Evolutionary conservation across 352 stramenopile species (phyloP).

Genomic region (Ophiocytium majus): DNA sequence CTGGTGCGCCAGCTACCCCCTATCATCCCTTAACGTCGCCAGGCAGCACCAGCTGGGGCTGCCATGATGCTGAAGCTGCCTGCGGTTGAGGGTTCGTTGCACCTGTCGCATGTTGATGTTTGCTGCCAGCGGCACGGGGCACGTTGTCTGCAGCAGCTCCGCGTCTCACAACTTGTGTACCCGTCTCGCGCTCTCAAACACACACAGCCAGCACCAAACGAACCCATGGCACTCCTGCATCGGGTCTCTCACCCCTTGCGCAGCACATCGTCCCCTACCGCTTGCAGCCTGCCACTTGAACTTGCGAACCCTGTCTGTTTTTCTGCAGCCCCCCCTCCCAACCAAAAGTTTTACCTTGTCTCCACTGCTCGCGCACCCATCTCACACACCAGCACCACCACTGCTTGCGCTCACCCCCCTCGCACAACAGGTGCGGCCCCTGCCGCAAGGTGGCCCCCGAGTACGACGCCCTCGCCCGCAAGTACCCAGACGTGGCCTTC

Average conservation of each 20-base stretch:
- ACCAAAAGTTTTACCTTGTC: no score
- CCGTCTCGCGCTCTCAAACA: not conserved
- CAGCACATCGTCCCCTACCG: not conserved
- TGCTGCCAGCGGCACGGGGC: not conserved
- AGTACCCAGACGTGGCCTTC: constrained; percentile 80
- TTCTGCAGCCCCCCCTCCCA: no score
- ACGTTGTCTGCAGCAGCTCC: not conserved
- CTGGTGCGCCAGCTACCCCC: no score
- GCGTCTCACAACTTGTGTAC: not conserved
- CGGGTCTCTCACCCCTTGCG: not conserved
- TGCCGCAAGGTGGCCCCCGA: constrained; percentile 72
- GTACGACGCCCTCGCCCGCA: constrained; percentile 70
- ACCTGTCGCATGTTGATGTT: not conserved
- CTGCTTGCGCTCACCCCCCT: no score
- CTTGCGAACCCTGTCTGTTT: not conserved
- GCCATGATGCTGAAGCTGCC: no score
- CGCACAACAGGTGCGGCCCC: constrained; percentile 74
- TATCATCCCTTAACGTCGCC: no score
- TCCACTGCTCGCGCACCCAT: no score
- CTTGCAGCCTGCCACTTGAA: not conserved
- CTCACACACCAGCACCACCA: not conserved
- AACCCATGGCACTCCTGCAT: not conserved
- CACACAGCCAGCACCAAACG: no score
- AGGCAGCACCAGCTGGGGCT: no score
- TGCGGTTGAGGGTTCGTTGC: no score